Conservation (phyloP, 1,284 basidiomycete species). For the Schizophyllum amplum region DNA sequence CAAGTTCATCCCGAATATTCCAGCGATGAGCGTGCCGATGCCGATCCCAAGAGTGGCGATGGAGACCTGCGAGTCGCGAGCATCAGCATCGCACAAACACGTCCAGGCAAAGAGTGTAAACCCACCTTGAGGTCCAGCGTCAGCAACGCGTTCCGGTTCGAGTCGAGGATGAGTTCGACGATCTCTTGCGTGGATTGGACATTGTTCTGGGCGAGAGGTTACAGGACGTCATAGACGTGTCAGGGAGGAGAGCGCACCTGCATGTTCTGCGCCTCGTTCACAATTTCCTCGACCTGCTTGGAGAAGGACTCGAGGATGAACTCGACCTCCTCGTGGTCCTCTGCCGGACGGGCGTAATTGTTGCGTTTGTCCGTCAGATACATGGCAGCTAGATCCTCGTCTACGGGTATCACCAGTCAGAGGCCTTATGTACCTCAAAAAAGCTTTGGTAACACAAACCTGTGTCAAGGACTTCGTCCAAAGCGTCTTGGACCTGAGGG, state of each 20-base stretch:
- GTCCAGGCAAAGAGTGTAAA: slow-evolving; percentile 4
- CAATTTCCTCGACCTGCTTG: slow-evolving; percentile 95
- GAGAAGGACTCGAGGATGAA: slow-evolving; percentile 88
- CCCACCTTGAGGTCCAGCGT: slow-evolving; percentile 84
- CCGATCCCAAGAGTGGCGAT: slow-evolving; percentile 92
- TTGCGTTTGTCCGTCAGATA: slow-evolving; percentile 80
- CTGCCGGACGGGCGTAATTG: slow-evolving; percentile 41
- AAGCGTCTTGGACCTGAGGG: slow-evolving; percentile 72
- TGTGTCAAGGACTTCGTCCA: slow-evolving; percentile 87
- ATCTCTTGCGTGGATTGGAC: slow-evolving; percentile 97
- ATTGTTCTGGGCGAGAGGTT: slow-evolving; percentile 50
- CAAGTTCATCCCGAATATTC: slow-evolving; percentile 95
- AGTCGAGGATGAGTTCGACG: slow-evolving; percentile 93
- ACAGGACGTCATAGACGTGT: too few relatives aligned
- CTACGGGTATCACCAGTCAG: slow-evolving; percentile 33
- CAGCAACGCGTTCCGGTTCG: slow-evolving; percentile 89
- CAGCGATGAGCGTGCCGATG: slow-evolving; percentile 86
- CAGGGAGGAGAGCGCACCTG: slow-evolving; percentile 56
- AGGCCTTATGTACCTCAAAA: background rate
- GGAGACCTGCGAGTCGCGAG: slow-evolving; percentile 50
- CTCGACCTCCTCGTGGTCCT: slow-evolving; percentile 92
- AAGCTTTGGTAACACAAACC: slow-evolving; percentile 38
- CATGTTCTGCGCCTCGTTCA: slow-evolving; percentile 85
- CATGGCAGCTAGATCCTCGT: slow-evolving; percentile 91
- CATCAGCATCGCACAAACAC: slow-evolving; percentile 4